Base-by-base conservation (phyloP, 106 monocot genomes). In the Acanthochlamys bracteata region DNA sequence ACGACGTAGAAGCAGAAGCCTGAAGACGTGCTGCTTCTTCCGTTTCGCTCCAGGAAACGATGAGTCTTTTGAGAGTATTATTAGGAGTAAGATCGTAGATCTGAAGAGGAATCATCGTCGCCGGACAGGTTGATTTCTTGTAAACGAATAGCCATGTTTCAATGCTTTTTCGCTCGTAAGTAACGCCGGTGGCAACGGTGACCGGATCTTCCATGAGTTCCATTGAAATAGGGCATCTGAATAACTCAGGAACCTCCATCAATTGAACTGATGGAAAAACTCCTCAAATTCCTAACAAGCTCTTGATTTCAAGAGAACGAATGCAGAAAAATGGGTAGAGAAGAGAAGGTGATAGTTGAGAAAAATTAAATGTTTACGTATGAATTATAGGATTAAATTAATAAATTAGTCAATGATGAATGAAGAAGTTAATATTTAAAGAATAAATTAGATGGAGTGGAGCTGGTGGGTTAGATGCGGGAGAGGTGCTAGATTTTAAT, bases 191-290 rank as follows among this genome's bases (percentile, higher is more conserved):
- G 77, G 82, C 55, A 61, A 89, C 21, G n/a, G 80, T 93, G 6
- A 93, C 85, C 14, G 93, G 93, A 24, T 88, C 73, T 49, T 80
- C 63, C 88, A 93, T 93, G 11, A 88, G 75, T 49, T 88, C 82
- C 82, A 89, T 76, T 17, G 93, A 93, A 52, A 93, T 93, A 6
- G 93, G 93, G 74, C 93, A 93, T 23, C 52, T 66, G 76, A 88
- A 89, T 51, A 90, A 61, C 20, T 20, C 42, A 0, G 80, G 77
- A 3, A 54, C 66, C n/a, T 75, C 64, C 63, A 60, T 60, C 9
- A 57, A 20, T 24, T n/a, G n/a, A n/a, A n/a, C n/a, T 33, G 33
- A 33, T 33, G 33, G 6, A 33, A 33, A 33, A 6, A 33, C 33
- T 6, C n/a, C n/a, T 6, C 4, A 33, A 33, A 33, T 33, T 42